Conservation (phyloP, 331 rosid genomes). For the Ulmus americana region DNA sequence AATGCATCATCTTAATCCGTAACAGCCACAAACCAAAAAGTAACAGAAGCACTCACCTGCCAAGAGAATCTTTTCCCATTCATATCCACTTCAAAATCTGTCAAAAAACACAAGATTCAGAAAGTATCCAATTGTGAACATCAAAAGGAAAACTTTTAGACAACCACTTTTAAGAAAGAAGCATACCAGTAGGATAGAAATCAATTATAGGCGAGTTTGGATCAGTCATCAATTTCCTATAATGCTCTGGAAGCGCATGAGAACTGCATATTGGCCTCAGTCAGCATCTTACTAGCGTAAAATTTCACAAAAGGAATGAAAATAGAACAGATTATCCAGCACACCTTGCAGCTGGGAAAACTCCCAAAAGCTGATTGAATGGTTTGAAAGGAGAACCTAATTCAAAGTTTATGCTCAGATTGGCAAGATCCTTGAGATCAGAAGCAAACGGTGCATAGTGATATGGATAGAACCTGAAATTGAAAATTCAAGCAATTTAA, state of each 20-base stretch:
- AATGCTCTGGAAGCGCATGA: slow-evolving; percentile 85
- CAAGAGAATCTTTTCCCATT: slow-evolving; percentile 95
- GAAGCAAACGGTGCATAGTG: slow-evolving; percentile 99
- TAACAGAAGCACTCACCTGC: slow-evolving; percentile 59
- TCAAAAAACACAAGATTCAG: slow-evolving; percentile 22
- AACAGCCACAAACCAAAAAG: not conserved
- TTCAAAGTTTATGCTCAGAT: slow-evolving; percentile 54
- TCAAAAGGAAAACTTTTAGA: not conserved
- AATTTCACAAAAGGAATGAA: not conserved
- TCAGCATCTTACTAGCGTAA: slow-evolving; percentile 11
- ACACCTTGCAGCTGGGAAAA: slow-evolving; percentile 96
- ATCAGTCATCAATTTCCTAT: slow-evolving; percentile 79
- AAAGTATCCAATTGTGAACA: slow-evolving; percentile 6
- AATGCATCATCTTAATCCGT: not conserved
- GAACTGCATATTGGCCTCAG: slow-evolving; percentile 46
- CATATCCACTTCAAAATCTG: slow-evolving; percentile 99
- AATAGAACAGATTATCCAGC: not conserved
- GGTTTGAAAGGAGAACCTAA: slow-evolving; percentile 91
- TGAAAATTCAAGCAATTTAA: not conserved
- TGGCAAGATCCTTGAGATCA: slow-evolving; percentile 73
- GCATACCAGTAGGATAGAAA: slow-evolving; percentile 77
- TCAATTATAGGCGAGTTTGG: slow-evolving; percentile 78
- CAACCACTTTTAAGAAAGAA: slow-evolving; percentile 2
- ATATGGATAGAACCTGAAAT: slow-evolving; percentile 89
- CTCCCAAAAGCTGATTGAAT: slow-evolving; percentile 93